phyloP scores from a whole-genome alignment of 1,139 yeast species.

The Nadsonia starkeyi-henricii region DNA sequence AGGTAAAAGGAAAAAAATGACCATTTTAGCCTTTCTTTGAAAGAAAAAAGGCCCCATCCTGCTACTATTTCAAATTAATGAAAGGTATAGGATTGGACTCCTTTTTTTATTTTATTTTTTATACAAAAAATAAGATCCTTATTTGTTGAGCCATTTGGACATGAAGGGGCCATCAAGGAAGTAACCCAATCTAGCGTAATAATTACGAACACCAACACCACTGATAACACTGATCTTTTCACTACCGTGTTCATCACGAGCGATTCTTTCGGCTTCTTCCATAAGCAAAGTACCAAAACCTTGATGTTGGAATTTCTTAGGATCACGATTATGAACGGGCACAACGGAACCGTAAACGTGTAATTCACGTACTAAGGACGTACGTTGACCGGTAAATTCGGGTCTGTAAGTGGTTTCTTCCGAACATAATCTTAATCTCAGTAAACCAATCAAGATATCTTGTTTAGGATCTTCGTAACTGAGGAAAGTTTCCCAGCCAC shows the following conservation, averaged over 20 bases:
- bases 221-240: slow-evolving; percentile 83
- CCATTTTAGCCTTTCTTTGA: too few relatives aligned
- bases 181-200: slow-evolving; percentile 85
- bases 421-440: slow-evolving; percentile 78
- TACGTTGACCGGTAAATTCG: slow-evolving; percentile 71
- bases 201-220: slow-evolving; percentile 96
- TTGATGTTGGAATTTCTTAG: slow-evolving; percentile 96
- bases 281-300: slow-evolving; percentile 93
- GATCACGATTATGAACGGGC: slow-evolving; percentile 94
- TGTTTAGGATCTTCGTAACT: slow-evolving; percentile 96
- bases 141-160: slow-evolving; percentile 43
- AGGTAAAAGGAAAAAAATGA: too few relatives aligned
- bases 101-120: too few relatives aligned
- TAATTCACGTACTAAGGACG: slow-evolving; percentile 87
- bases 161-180: slow-evolving; percentile 89
- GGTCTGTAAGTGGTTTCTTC: slow-evolving; percentile 83
- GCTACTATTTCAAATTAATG: too few relatives aligned
- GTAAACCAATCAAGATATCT: slow-evolving; percentile 83
- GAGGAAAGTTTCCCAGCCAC: slow-evolving; percentile 97
- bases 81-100: too few relatives aligned
- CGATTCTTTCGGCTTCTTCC: slow-evolving; percentile 97
- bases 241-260: slow-evolving; percentile 90
- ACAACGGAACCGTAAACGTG: slow-evolving; percentile 98
- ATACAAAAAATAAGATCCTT: not conserved
- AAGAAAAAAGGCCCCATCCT: too few relatives aligned